Base-by-base conservation (phyloP, 2,329 filamentous ascomycete species). In the Talaromyces sp. region DNA sequence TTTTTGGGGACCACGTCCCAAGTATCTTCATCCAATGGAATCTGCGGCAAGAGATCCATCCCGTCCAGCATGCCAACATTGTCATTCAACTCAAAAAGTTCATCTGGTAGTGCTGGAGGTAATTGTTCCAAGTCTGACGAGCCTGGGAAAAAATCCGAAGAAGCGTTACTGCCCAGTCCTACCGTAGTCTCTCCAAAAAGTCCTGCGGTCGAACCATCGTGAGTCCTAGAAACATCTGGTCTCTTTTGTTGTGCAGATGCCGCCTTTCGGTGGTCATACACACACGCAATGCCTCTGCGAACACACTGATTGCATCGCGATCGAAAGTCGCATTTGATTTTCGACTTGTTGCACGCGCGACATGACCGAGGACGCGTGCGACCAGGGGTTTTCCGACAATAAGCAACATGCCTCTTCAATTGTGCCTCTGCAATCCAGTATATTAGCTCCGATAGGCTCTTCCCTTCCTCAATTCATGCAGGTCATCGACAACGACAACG, bases 261-360 rank as follows among this genome's bases (percentile, higher is more conserved):
- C 26, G 51, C 11, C 26, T 38, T 52, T n/a, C 27, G 24, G 14
- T 43, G 55, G 24, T 58, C 55, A n/a, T 61, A 61, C 5, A 61
- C 52, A 29, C 59, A 61, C 2, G 10, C 50, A 19, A 61, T 31
- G 17, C 24, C 51, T 38, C 29, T 58, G 41, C 59, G 59, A 14
- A 35, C 50, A 26, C 59, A 61, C 29, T 61, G 59, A 43, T 58
- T 53, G 59, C 59, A 61, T 9, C 50, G 59, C 27, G 50, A 17
- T 5, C 55, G 55, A 17, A 61, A 61, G 24, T 61, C 55, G 46
- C 59, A 61, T 43, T 61, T 61, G 21, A 61, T 61, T 27, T 61
- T 61, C 13, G 59, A 51, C 41, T 55, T 50, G 43, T 56, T 61
- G 35, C 59, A 61, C 35, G 56, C 59, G 31, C 31, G 57, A 46